A percentile compares a stretch with the other conserved stretches of the same genome.
These are phyloP conservation scores for Salvia rosmarinus DNA, from an alignment of 257 asterid genomes.

Conservation along the genomic window DNA sequence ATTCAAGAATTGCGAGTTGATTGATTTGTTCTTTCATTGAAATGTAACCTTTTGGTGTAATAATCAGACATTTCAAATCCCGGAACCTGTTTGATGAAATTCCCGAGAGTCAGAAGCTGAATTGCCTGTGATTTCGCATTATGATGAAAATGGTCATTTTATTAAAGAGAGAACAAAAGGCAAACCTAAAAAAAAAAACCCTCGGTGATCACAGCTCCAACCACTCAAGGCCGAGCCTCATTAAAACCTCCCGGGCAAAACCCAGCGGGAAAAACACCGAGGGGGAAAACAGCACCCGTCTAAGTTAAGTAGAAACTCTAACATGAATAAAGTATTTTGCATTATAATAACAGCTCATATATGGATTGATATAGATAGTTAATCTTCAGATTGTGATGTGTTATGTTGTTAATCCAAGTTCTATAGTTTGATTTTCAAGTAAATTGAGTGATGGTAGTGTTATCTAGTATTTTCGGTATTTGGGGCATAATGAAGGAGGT, in stretches of 20 bases:
- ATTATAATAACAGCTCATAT: constrained; percentile 10
- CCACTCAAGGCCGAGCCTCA: too few species aligned
- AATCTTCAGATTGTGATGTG: neutral
- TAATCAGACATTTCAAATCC: neutral
- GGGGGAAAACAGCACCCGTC: too few species aligned
- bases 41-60: neutral
- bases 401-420: neutral
- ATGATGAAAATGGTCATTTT: too few species aligned
- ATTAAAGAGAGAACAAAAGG: too few species aligned
- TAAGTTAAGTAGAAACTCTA: too few species aligned
- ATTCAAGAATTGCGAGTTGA: neutral
- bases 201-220: too few species aligned
- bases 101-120: constrained; percentile 8
- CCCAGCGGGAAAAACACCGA: too few species aligned
- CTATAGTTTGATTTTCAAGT: neutral
- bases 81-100: constrained; percentile 20
- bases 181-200: too few species aligned
- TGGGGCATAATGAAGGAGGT: too few species aligned
- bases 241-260: too few species aligned
- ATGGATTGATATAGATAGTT: neutral
- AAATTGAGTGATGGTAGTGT: neutral
- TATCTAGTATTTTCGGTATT: neutral
- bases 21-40: neutral
- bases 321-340: too few species aligned
- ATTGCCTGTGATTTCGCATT: neutral